Base-by-base conservation (phyloP, 192 early-diverging fungal genomes). In the Blastocladiella britannica region DNA sequence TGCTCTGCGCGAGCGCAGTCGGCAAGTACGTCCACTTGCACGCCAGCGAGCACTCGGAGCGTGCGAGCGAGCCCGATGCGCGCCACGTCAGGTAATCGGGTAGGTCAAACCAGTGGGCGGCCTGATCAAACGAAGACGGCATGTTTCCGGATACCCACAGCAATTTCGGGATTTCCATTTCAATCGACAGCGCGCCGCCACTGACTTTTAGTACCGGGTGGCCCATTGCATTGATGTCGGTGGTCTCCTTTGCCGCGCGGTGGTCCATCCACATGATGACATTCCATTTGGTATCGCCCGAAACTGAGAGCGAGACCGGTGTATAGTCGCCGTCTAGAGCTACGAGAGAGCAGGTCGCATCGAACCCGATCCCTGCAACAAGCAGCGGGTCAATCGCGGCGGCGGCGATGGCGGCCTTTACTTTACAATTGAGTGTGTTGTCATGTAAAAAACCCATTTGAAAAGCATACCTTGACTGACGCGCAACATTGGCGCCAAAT, bases 81-180 rank as follows among this genome's bases (percentile, higher is more conserved):
- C 64, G 73, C 53, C 63, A 80, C 5, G 82, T 78, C 53, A 87
- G 68, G 56, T 71, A 85, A 56, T 87, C 85, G 4, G 85, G 83
- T 7, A 87, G 65, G 62, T 86, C 83, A 60, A 87, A 78, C 4
- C 82, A 64, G 8, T 78, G 68, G 3, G 67, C 71, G 28, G 73
- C 52, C 7, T 43, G 20, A 18, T 54, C 27, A 8, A 26, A 67
- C 25, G 28, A 5, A 2, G 28, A 2, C 28, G 70, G 61, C 64
- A 78, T 64, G 63, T 80, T 70, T 25, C 77, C 70, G 25, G 73
- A 65, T 4, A 87, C 58, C 85, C 85, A 87, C 0, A 80, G 55
- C 0, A 77, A 70, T 62, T 87, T 87, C 24, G 85, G 83, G n/a
- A 84, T 64, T 28, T 84, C 82, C 83, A 85, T 85, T 59, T 86